Percentiles rank a stretch among this genome's conserved stretches.
These are phyloP conservation scores for Raffaelea deltoideospora DNA, from an alignment of 2,329 filamentous ascomycete species.

Conservation along the genomic window DNA sequence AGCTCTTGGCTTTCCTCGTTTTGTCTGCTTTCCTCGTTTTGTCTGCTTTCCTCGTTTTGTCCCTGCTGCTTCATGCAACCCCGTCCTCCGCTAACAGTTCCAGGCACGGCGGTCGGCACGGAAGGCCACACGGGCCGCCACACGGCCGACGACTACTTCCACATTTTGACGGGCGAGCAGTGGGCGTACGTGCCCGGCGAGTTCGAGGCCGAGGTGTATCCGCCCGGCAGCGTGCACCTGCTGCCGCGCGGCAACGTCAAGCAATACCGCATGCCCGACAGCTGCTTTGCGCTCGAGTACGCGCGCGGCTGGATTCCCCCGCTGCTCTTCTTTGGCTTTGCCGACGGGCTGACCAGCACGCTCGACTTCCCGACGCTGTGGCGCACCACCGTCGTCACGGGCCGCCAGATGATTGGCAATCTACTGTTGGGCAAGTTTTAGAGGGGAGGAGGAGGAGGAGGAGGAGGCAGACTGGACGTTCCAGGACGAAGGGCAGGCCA, in stretches of 20 bases:
- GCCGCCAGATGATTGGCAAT: conserved; percentile 60
- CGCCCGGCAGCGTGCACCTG: conserved; percentile 55
- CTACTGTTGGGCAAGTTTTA: conserved; percentile 56
- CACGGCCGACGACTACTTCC: conserved; percentile 89
- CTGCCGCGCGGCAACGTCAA: conserved; percentile 55
- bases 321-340: conserved; percentile 83
- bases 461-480: too few species aligned
- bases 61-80: conserved; percentile 6
- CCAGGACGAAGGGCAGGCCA: too few species aligned
- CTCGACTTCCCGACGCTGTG: conserved; percentile 76
- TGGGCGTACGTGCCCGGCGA: conserved; percentile 56
- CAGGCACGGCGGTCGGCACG: conserved; percentile 60
- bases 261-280: conserved; percentile 69
- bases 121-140: conserved; percentile 81
- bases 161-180: conserved; percentile 70
- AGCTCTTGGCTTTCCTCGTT: background rate
- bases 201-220: conserved; percentile 56
- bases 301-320: conserved; percentile 82
- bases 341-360: conserved; percentile 66
- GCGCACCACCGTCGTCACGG: conserved; percentile 62
- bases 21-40: too few species aligned
- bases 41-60: background rate
- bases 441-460: too few species aligned
- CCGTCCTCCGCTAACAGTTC: background rate
- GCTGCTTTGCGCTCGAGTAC: conserved; percentile 71